Evolutionary conservation across 495 filamentous ascomycete species (phyloP), one percentile per base, ranked within the genome.

Genomic region (Penicillium macrosclerotiorum): DNA sequence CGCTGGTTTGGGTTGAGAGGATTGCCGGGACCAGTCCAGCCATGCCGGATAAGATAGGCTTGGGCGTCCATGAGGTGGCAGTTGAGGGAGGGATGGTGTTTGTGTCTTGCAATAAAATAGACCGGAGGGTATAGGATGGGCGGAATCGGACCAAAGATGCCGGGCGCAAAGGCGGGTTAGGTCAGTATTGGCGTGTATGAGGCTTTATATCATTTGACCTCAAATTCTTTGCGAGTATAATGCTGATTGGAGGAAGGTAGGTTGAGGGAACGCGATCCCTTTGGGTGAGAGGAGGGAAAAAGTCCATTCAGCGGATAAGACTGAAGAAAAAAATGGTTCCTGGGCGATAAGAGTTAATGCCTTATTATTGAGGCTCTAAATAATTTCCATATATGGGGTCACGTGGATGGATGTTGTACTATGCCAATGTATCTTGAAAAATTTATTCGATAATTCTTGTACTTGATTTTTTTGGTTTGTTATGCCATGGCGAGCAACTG

Each of bases 11-110:
- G 77, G 60, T 90, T 83, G 8, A 92, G 76, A 0, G 86, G 79
- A 64, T 86, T 81, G 53, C 88, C 88, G 20, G 78, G 75, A 49
- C 88, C 88, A 47, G 79, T 79, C 88, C 88, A 92, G 52, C 88
- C 88, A 71, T 88, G 84, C 57, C 78, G 76, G 47, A 81, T 80
- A 48, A 92, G 82, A 61, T 85, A 80, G 54, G 81, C 80, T 64
- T 80, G 71, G 37, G 83, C 78, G 60, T 89, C 72, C 84, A 89
- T 88, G 17, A 23, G 36, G 45, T 12, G 24, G 29, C 23, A 13
- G 42, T 31, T 30, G 36, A 17, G 12, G 31, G 31, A 34, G 12
- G 12, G 12, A 14, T 34, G 11, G 31, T 7, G 7, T n/a, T 34
- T 34, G n/a, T 7, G 31, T 37, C 11, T 37, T 37, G 33, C 3